Conservation (phyloP, 2,329 filamentous ascomycete species). For the Herpotrichia juniperi region DNA sequence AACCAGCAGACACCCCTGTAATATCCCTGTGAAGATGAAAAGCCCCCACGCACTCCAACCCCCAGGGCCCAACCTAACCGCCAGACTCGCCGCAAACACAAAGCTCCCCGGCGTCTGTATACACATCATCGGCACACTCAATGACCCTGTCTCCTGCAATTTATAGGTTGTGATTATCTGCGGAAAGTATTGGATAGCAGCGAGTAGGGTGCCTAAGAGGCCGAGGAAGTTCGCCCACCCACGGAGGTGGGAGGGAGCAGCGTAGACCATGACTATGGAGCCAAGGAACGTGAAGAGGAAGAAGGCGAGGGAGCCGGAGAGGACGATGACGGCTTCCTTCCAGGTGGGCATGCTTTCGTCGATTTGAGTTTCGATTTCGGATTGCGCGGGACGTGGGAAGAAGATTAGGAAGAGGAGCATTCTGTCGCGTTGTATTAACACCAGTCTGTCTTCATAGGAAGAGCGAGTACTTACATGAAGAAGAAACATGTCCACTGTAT, state of each 20-base stretch:
- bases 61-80: conserved; percentile 74
- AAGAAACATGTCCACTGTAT: conserved; percentile 92
- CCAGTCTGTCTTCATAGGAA: neutral
- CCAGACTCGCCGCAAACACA: conserved; percentile 85
- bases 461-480: conserved; percentile 68
- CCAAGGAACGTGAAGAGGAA: conserved; percentile 72
- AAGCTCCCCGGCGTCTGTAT: conserved; percentile 95
- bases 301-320: conserved; percentile 74
- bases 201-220: conserved; percentile 76
- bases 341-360: conserved; percentile 60
- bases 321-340: conserved; percentile 79
- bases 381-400: conserved; percentile 61
- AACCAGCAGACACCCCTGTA: conserved; percentile 80
- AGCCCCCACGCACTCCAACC: conserved; percentile 98
- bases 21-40: conserved; percentile 80
- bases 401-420: conserved; percentile 93
- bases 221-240: conserved; percentile 87
- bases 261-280: conserved; percentile 69
- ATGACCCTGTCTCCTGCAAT: conserved; percentile 83
- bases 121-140: conserved; percentile 97
- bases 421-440: conserved; percentile 53
- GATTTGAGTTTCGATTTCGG: conserved; percentile 28
- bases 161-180: conserved; percentile 92
- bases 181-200: conserved; percentile 89
- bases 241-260: conserved; percentile 68